Evolutionary conservation across 306 rosid species (phyloP), one percentile per base, ranked within the genome.

Genomic region (Casuarina cunninghamiana): DNA sequence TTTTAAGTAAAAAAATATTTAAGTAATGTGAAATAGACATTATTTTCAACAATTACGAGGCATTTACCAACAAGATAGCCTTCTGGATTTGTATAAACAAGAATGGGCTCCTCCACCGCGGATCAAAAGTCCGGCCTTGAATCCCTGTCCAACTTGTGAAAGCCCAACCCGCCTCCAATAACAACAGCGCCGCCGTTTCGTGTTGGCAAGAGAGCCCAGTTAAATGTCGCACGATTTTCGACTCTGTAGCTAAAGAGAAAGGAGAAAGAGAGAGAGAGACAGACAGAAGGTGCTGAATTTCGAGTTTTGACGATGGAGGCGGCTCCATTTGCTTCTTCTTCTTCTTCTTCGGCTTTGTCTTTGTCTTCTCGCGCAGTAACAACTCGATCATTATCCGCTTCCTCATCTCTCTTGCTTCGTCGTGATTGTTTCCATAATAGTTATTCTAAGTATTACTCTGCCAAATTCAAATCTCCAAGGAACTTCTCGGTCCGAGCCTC

Each of bases 401-500:
- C 90, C 42, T 80, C 91, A 17, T 87, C 92, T 73, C 86, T 86
- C 32, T 73, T 84, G 21, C 55, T 85, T 21, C 88, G 82, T 62
- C 91, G 84, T 79, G 79, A 75, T 0, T 83, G 69, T 62, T 26
- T 72, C 1, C 5, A 51, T 70, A 72, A 61, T 7, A 80, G 38
- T 69, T 42, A 38, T 19, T 43, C 75, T 48, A 66, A 3, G 0
- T 38, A 37, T 10, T 80, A 37, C 65, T 67, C 39, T 6, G 66
- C 78, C 77, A 85, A 73, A 69, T 44, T 63, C 83, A 82, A 78
- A 41, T 76, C 50, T 78, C 78, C 85, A 13, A 81, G 79, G 15
- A 91, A 68, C 71, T 80, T 90, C 75, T 83, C 96, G 2, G 81
- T 93, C 78, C 97, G 91, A 10, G 93, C 97, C 77, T 92, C 86